These are phyloP conservation scores for Russula lepida DNA, from an alignment of 768 basidiomycete genomes.

Conservation along the genomic window DNA sequence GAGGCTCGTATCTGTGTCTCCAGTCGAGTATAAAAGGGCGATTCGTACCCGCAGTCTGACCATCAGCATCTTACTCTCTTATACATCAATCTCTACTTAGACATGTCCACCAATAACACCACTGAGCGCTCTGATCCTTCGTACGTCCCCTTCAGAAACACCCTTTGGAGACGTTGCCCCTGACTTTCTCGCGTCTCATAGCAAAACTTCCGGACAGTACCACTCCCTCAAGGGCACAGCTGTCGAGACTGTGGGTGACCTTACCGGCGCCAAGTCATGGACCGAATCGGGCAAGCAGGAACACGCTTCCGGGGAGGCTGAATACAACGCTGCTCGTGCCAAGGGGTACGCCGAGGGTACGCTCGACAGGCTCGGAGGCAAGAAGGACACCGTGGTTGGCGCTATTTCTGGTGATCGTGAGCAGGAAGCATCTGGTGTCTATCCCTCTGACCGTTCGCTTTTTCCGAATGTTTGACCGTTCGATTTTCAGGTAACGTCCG, in stretches of 20 bases:
- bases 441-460: not conserved
- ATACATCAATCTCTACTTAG: not conserved
- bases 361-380: conserved; percentile 38
- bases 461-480: not conserved
- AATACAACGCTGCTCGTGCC: conserved; percentile 39
- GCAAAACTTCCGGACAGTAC: conserved; percentile 32
- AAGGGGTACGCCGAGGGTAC: conserved; percentile 45
- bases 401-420: conserved; percentile 47
- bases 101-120: conserved; percentile 17
- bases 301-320: conserved; percentile 40
- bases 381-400: conserved; percentile 47
- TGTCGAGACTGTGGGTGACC: conserved; percentile 37
- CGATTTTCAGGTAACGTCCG: conserved; percentile 37
- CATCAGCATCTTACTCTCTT: not conserved
- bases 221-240: conserved; percentile 34
- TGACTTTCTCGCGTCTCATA: conserved; percentile 12
- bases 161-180: not conserved
- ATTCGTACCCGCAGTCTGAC: not conserved
- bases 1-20: not conserved
- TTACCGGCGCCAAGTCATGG: conserved; percentile 38
- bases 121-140: conserved; percentile 9
- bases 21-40: not conserved
- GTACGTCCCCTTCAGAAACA: not conserved
- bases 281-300: conserved; percentile 40
- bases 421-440: conserved; percentile 42